Percentiles rank a stretch among this genome's conserved stretches.
These are phyloP conservation scores for Oryza coarctata DNA, from an alignment of 176 grass and related monocot species.

Conservation along the genomic window DNA sequence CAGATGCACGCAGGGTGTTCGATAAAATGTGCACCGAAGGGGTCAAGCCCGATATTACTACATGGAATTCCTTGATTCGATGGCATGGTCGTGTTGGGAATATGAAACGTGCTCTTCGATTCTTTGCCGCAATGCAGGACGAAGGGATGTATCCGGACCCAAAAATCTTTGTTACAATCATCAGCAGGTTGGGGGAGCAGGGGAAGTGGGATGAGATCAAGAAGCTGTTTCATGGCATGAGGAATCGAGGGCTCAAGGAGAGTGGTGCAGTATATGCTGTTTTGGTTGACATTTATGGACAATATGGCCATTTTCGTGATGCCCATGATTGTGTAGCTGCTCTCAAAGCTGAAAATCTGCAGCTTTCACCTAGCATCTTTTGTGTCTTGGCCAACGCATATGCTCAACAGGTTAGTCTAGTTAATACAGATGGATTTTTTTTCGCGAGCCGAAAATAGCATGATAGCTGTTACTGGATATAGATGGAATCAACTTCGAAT, in stretches of 20 bases:
- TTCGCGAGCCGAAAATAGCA: not conserved
- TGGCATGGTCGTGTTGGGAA: constrained; percentile 76
- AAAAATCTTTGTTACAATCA: constrained; percentile 70
- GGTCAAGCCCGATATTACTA: constrained; percentile 67
- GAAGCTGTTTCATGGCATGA: constrained; percentile 67
- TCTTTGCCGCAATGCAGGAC: constrained; percentile 72
- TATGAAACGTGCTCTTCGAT: constrained; percentile 60
- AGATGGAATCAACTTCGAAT: not conserved
- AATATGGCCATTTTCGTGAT: constrained; percentile 65
- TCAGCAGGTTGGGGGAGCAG: constrained; percentile 71
- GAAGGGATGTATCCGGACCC: constrained; percentile 73
- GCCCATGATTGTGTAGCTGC: constrained; percentile 73
- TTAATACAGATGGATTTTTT: not conserved
- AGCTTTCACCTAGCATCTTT: constrained; percentile 62
- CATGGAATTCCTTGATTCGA: constrained; percentile 70
- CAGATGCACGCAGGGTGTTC: constrained; percentile 61
- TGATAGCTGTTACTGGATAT: not conserved
- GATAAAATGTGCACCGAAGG: constrained; percentile 64
- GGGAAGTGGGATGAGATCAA: constrained; percentile 87
- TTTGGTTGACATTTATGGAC: constrained; percentile 89
- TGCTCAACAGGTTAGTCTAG: constrained; percentile 60
- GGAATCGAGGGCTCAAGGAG: constrained; percentile 55
- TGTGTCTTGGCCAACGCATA: constrained; percentile 78
- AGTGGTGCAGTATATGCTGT: constrained; percentile 73
- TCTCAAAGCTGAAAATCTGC: constrained; percentile 64